Evolutionary conservation across 306 rosid species (phyloP), one percentile per base, ranked within the genome.

Genomic region (Lablab purpureus): DNA sequence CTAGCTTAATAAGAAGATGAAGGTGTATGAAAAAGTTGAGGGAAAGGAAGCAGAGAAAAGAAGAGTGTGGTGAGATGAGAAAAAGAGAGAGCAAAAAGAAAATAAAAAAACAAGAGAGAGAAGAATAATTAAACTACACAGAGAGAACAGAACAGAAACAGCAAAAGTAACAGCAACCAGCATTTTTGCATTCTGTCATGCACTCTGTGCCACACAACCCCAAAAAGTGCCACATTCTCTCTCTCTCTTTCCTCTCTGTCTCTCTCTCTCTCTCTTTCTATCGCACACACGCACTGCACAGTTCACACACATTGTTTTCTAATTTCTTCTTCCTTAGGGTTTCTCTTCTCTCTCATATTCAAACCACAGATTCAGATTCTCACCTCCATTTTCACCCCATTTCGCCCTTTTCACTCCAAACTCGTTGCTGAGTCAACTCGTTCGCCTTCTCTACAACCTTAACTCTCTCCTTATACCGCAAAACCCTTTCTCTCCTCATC

Each of bases 361-460:
- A 23, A 55, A 52, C 76, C 76, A 52, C 76, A 72, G 94, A 88
- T 90, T 88, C 90, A 71, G 92, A 90, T 87, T 90, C 94, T 4
- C 74, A 54, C 28, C 74, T 14, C 56, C 74, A 27, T 76, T 67
- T 25, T 17, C 79, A n/a, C n/a, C n/a, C n/a, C n/a, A 18, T 76
- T 76, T 13, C 21, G 41, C 32, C 77, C 21, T 27, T 56, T 30
- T 21, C 10, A 55, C 47, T 45, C 71, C 88, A 54, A 40, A 68
- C 88, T 85, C 76, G 75, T 40, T 40, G 13, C 67, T 51, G 84
- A 81, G 81, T 80, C 76, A 10, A 80, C 88, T 83, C 90, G 72
- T 41, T 37, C 32, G 58, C 78, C 23, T 46, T 47, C 80, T 67
- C 36, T 4, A 19, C 46, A 52, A 67, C 59, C 54, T 65, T 19